phyloP scores from a whole-genome alignment of 164 flowering plant species.

The Chloranthus sessilifolius region DNA sequence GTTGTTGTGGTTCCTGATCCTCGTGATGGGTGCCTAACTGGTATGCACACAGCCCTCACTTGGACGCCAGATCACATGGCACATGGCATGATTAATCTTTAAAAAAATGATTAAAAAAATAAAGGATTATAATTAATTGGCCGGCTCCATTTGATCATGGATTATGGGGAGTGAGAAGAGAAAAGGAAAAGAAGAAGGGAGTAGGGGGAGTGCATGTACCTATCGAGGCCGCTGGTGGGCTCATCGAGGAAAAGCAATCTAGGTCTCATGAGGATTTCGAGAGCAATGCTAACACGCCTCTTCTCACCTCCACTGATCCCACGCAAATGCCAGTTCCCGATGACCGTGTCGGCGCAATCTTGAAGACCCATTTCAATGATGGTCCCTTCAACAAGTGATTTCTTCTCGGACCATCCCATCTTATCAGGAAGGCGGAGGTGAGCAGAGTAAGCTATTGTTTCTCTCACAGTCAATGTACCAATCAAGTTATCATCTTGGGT shows the following conservation, averaged over 20 bases:
- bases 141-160: too few species aligned
- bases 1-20: too few species aligned
- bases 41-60: too few species aligned
- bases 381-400: conserved; percentile 72
- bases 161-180: too few species aligned
- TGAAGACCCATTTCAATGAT: conserved; percentile 92
- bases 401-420: conserved; percentile 71
- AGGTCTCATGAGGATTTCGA: conserved; percentile 89
- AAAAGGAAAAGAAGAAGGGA: too few species aligned
- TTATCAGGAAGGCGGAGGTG: conserved; percentile 71
- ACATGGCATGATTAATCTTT: too few species aligned
- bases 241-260: conserved; percentile 91
- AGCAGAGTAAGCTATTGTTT: conserved; percentile 82
- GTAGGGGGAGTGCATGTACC: too few species aligned
- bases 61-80: too few species aligned
- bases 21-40: too few species aligned
- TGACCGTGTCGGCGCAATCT: conserved; percentile 82
- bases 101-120: too few species aligned
- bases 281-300: conserved; percentile 86
- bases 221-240: conserved; percentile 94
- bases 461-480: conserved; percentile 86
- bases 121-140: too few species aligned
- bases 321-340: conserved; percentile 92
- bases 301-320: conserved; percentile 95
- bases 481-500: conserved; percentile 94